phyloP scores from a whole-genome alignment of 2,329 filamentous ascomycete genomes.

The Tolypocladium paradoxum region DNA sequence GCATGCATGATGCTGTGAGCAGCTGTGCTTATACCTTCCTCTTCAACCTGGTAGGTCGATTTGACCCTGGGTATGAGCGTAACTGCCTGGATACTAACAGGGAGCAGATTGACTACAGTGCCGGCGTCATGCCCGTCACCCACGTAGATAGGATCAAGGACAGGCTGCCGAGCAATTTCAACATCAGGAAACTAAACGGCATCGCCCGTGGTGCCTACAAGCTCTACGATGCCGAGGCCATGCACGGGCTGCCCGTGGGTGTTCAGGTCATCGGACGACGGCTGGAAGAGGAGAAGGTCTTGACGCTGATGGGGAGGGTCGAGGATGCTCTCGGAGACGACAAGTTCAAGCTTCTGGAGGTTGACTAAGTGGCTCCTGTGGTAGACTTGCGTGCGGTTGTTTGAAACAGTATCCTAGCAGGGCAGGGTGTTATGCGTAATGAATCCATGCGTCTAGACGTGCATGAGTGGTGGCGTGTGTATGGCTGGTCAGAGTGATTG shows the following conservation, averaged over 20 bases:
- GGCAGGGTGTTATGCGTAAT: background rate
- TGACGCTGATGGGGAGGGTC: conserved; percentile 68
- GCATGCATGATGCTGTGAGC: conserved; percentile 75
- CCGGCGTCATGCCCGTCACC: conserved; percentile 74
- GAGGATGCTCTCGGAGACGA: conserved; percentile 59
- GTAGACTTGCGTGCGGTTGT: background rate
- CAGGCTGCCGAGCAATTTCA: conserved; percentile 50
- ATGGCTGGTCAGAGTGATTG: background rate
- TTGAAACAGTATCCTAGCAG: background rate
- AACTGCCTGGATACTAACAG: conserved; percentile 1
- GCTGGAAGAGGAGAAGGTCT: conserved; percentile 78
- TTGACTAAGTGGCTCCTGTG: conserved; percentile 25
- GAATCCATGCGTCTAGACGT: background rate
- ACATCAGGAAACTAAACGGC: conserved; percentile 58
- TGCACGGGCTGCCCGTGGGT: conserved; percentile 80
- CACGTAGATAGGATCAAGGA: conserved; percentile 66
- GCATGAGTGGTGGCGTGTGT: background rate
- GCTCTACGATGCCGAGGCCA: conserved; percentile 69
- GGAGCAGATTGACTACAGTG: conserved; percentile 67
- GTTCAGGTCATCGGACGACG: conserved; percentile 74
- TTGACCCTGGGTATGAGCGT: too few species aligned
- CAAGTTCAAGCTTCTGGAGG: conserved; percentile 39
- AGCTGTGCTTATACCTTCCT: conserved; percentile 90
- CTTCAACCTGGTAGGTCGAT: conserved; percentile 64
- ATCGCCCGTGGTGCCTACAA: conserved; percentile 77